phyloP scores from a whole-genome alignment of 2,329 filamentous ascomycete genomes.

The Colletotrichum eremochloae region DNA sequence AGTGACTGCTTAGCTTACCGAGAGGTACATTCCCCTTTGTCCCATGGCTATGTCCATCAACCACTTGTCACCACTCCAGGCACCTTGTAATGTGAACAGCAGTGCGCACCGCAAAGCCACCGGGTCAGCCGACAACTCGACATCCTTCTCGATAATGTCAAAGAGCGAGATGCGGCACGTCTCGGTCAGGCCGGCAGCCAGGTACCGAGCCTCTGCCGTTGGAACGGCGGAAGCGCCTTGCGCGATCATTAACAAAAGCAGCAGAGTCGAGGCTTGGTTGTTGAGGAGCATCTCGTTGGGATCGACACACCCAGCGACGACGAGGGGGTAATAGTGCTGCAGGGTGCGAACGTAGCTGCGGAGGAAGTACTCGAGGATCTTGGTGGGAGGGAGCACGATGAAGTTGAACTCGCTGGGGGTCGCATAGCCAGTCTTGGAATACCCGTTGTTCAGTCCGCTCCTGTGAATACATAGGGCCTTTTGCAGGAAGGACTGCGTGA shows the following conservation, averaged over 20 bases:
- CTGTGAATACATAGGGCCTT: slow-evolving; percentile 78
- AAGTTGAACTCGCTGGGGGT: slow-evolving; percentile 70
- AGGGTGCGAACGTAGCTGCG: slow-evolving; percentile 75
- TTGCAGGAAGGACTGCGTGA: slow-evolving; percentile 78
- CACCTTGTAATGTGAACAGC: slow-evolving; percentile 76
- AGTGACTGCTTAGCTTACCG: slow-evolving; percentile 62
- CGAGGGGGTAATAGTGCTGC: slow-evolving; percentile 75
- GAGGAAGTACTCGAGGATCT: slow-evolving; percentile 77
- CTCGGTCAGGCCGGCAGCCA: slow-evolving; percentile 76
- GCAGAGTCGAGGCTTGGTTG: slow-evolving; percentile 74
- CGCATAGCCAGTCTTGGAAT: slow-evolving; percentile 58
- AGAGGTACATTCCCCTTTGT: slow-evolving; percentile 79
- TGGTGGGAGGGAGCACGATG: slow-evolving; percentile 74
- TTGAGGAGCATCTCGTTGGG: slow-evolving; percentile 77
- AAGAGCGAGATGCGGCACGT: slow-evolving; percentile 80
- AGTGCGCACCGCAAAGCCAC: slow-evolving; percentile 75
- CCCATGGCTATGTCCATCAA: slow-evolving; percentile 84
- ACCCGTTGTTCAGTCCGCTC: slow-evolving; percentile 59
- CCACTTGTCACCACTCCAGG: slow-evolving; percentile 83
- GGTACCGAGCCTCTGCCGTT: slow-evolving; percentile 72
- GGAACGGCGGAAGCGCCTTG: slow-evolving; percentile 77
- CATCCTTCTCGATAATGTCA: slow-evolving; percentile 79
- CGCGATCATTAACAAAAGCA: slow-evolving; percentile 79
- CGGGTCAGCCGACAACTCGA: slow-evolving; percentile 75
- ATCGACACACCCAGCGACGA: slow-evolving; percentile 71